A percentile compares a stretch with the other conserved stretches of the same genome.
phyloP scores from a whole-genome alignment of 768 basidiomycete species.

The Mycena galericulata region DNA sequence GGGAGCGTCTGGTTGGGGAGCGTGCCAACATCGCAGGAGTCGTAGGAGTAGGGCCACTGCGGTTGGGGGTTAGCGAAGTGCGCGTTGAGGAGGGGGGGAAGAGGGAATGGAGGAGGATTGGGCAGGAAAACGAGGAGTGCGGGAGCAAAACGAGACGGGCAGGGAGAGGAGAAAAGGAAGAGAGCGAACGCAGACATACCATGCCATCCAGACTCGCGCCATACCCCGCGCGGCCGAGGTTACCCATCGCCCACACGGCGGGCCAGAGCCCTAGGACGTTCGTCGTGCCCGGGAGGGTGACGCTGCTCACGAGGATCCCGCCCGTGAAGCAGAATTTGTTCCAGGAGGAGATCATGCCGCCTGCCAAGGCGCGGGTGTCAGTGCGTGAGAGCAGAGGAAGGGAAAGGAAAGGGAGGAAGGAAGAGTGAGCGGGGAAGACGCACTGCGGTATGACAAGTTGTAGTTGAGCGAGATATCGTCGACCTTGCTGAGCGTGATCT shows the following conservation, averaged over 20 bases:
- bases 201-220: conserved; percentile 87
- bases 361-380: conserved; percentile 29
- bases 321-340: conserved; percentile 84
- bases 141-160: conserved; percentile 2
- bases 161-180: conserved; percentile 36
- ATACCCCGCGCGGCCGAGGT: conserved; percentile 83
- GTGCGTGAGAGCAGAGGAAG: conserved; percentile 3
- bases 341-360: conserved; percentile 63
- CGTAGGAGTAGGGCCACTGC: conserved; percentile 86
- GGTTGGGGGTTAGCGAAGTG: conserved; percentile 1
- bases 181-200: conserved; percentile 48
- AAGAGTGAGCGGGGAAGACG: conserved; percentile 5
- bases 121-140: conserved; percentile 10
- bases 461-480: conserved; percentile 60
- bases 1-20: conserved; percentile 79
- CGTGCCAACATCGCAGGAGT: conserved; percentile 88
- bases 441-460: conserved; percentile 47
- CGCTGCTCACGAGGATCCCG: conserved; percentile 76
- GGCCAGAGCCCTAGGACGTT: conserved; percentile 82
- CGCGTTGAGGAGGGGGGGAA: conserved; percentile 1
- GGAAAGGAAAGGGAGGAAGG: background rate
- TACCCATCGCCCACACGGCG: conserved; percentile 83
- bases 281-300: conserved; percentile 74
- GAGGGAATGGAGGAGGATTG: conserved; percentile 10
- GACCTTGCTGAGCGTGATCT: conserved; percentile 74